Evolutionary conservation across 805 yeast genomes (phyloP).

Genomic region (Barnettozyma pratensis): DNA sequence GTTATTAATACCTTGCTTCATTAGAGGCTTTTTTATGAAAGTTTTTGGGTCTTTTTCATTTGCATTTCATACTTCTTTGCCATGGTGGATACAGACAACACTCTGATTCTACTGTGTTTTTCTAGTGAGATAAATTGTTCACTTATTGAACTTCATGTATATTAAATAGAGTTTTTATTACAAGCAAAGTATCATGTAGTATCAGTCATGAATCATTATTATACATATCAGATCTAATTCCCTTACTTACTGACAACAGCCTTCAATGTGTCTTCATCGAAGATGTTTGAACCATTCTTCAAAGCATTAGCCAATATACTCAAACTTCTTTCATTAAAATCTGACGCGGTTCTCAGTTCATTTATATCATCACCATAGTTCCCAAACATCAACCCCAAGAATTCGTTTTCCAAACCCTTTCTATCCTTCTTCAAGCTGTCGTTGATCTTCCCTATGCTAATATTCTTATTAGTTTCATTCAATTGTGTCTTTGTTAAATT

Average conservation of each 20-base stretch:
- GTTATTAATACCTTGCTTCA: too few relatives aligned
- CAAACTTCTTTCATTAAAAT: slow-evolving; percentile 51
- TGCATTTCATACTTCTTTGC: background rate
- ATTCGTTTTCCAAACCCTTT: slow-evolving; percentile 42
- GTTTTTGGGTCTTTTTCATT: background rate
- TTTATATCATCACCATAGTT: slow-evolving; percentile 44
- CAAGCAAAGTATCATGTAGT: slow-evolving; percentile 19
- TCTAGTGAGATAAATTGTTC: too few relatives aligned
- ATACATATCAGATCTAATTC: background rate
- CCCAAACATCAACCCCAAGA: slow-evolving; percentile 48
- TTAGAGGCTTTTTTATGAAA: too few relatives aligned
- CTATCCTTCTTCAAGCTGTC: slow-evolving; percentile 27
- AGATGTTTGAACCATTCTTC: slow-evolving; percentile 10
- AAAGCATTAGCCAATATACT: slow-evolving; percentile 20
- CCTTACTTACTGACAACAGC: slow-evolving; percentile 11
- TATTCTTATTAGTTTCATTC: slow-evolving; percentile 23
- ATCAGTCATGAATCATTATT: slow-evolving; percentile 4
- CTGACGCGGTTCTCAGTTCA: slow-evolving; percentile 48
- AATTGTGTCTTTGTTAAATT: slow-evolving; percentile 31
- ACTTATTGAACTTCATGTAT: background rate
- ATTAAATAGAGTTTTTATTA: slow-evolving; percentile 3
- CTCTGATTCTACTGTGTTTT: background rate
- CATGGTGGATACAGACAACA: background rate
- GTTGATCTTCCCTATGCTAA: slow-evolving; percentile 28
- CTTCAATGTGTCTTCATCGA: slow-evolving; percentile 14